Evolutionary conservation across 2,329 filamentous ascomycete species (phyloP), one percentile per base, ranked within the genome.

Genomic region (Hypoxylon sp.): DNA sequence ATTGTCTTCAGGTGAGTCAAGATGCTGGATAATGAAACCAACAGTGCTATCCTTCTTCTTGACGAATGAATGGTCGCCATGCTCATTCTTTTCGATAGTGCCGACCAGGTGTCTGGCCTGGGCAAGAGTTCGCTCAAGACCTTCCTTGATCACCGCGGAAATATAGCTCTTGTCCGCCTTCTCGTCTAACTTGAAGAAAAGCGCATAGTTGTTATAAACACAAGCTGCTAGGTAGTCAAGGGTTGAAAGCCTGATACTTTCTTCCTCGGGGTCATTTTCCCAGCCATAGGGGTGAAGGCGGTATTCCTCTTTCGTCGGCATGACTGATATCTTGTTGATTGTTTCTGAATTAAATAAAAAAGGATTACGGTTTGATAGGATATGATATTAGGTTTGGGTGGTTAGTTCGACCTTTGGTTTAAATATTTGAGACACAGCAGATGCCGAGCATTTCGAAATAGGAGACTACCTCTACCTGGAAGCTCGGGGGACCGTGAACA

Each of bases 121-220:
- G 31, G 75, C 75, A 0, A 84, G 72, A 1, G 79, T 81, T 5
- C 69, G 65, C 64, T 81, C 77, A 3, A 83, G 75, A 7, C 80
- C 80, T 11, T 71, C 62, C 27, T 78, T 80, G 3, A 83, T 71
- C 0, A 77, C 63, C 0, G 70, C 70, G 6, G 72, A 72, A 0
- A 69, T 74, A 19, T 62, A 72, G 17, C 21, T 24, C 51, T 80
- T 81, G 1, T 78, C 73, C 0, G 48, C 61, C 2, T 46, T 47
- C 2, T 83, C 79, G 0, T 75, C 67, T 0, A 82, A 55, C 4
- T 74, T 75, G 69, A 83, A 83, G 66, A 82, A 82, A 0, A 83
- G 61, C 0, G 78, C 78, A 21, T 80, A 83, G 65, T 80, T 80
- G 55, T 78, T 81, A 67, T 81, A 83, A 13, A 58, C 65, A 21